Conservation (phyloP, 2,329 filamentous ascomycete genomes). For the Incumbomyces lentus region DNA sequence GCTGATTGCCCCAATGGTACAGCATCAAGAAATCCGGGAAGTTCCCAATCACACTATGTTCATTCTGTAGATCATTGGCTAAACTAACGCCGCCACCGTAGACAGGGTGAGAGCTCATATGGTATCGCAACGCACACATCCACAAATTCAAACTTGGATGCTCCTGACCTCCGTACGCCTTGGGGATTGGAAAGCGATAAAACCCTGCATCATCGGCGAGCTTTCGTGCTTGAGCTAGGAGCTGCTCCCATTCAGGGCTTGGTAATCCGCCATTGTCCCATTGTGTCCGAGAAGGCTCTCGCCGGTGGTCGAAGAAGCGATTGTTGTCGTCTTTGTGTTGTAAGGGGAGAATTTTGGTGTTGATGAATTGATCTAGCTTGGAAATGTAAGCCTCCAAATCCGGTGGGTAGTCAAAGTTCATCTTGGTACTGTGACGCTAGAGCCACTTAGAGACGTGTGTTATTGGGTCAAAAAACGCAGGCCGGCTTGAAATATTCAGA, state of each 20-base stretch:
- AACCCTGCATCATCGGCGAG: conserved; percentile 51
- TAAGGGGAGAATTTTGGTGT: conserved; percentile 42
- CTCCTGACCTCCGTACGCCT: conserved; percentile 45
- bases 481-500: too few relatives aligned
- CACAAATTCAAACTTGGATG: conserved; percentile 45
- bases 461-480: too few relatives aligned
- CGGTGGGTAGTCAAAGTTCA: conserved; percentile 48
- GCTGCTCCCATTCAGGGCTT: conserved; percentile 47
- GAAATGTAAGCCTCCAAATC: conserved; percentile 40
- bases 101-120: conserved; percentile 44
- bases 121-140: conserved; percentile 53
- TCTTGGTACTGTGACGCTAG: conserved; percentile 20
- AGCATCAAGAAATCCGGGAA: conserved; percentile 55
- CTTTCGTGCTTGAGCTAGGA: conserved; percentile 39
- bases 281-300: conserved; percentile 52
- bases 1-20: conserved; percentile 46
- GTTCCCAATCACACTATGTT: conserved; percentile 53
- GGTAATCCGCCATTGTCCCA: conserved; percentile 50
- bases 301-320: conserved; percentile 56
- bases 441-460: too few relatives aligned
- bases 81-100: conserved; percentile 44
- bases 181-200: conserved; percentile 49
- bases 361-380: conserved; percentile 49
- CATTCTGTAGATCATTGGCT: conserved; percentile 55
- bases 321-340: conserved; percentile 49